A percentile compares a stretch with the other conserved stretches of the same genome.
Evolutionary conservation across 169 alveolate species (phyloP).

Genomic region (Plasmodium gonderi): DNA sequence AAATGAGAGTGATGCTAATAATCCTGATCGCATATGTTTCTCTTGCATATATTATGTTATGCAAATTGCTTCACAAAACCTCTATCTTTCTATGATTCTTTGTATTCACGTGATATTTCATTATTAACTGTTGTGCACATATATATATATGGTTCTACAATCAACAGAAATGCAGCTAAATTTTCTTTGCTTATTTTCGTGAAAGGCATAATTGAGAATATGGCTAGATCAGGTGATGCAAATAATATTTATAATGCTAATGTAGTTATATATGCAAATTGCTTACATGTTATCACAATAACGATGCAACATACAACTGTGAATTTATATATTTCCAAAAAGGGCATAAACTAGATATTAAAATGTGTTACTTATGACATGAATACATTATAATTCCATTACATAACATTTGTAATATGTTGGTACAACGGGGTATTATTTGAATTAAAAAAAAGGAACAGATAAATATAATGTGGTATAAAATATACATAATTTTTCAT

Average conservation of each 20-base stretch:
- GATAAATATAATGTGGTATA: too few relatives aligned
- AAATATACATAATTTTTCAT: too few relatives aligned
- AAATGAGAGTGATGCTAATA: neutral
- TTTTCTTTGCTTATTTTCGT: neutral
- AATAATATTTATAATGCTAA: neutral
- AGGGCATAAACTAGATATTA: neutral
- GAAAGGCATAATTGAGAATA: neutral
- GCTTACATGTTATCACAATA: too few relatives aligned
- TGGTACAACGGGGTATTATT: neutral
- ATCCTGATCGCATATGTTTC: neutral
- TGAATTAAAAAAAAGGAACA: too few relatives aligned
- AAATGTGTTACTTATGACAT: neutral
- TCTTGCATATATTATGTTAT: neutral
- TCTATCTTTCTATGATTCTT: neutral
- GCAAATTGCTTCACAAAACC: neutral
- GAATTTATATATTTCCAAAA: neutral
- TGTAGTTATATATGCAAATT: neutral
- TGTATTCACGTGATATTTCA: neutral
- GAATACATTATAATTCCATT: neutral
- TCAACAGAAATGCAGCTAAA: neutral
- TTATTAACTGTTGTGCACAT: neutral
- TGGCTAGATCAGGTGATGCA: neutral
- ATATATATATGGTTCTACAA: neutral
- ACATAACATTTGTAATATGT: neutral
- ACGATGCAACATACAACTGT: neutral